Conservation (phyloP, 2,329 filamentous ascomycete genomes). For the Macrophomina pseudophaseolina region DNA sequence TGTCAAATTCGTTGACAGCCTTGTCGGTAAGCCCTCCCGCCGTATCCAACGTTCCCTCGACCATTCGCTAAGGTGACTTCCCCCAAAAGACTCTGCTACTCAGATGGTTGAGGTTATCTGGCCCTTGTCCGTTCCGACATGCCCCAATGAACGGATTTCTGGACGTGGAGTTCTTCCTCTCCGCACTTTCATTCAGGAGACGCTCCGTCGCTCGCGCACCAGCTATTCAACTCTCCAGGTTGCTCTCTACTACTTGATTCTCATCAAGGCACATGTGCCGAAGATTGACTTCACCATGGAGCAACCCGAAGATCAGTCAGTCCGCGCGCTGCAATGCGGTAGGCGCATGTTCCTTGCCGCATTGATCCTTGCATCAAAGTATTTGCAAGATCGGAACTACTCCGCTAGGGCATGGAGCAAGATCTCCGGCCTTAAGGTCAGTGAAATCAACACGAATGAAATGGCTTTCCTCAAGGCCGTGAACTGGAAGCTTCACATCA, state of each 20-base stretch:
- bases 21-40: constrained; percentile 79
- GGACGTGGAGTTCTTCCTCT: constrained; percentile 83
- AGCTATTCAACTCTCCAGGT: constrained; percentile 98
- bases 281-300: constrained; percentile 85
- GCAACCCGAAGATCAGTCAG: constrained; percentile 74
- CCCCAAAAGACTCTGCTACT: constrained; percentile 84
- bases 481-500: constrained; percentile 93
- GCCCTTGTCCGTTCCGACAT: constrained; percentile 84
- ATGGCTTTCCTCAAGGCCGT: constrained; percentile 88
- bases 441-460: constrained; percentile 97
- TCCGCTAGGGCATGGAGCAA: constrained; percentile 98
- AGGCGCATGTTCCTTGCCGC: constrained; percentile 97
- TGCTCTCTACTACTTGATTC: constrained; percentile 91
- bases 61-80: constrained; percentile 31
- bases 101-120: constrained; percentile 98
- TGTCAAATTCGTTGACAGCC: constrained; percentile 92
- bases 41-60: constrained; percentile 27
- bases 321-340: constrained; percentile 88
- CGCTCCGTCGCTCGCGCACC: constrained; percentile 88
- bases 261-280: constrained; percentile 90
- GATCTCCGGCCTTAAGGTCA: constrained; percentile 92
- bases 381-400: constrained; percentile 96
- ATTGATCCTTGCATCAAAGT: constrained; percentile 95
- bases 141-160: constrained; percentile 65
- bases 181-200: constrained; percentile 97